Evolutionary conservation across 148 eudicot species (phyloP).

Genomic region (Suaeda aralocaspica): DNA sequence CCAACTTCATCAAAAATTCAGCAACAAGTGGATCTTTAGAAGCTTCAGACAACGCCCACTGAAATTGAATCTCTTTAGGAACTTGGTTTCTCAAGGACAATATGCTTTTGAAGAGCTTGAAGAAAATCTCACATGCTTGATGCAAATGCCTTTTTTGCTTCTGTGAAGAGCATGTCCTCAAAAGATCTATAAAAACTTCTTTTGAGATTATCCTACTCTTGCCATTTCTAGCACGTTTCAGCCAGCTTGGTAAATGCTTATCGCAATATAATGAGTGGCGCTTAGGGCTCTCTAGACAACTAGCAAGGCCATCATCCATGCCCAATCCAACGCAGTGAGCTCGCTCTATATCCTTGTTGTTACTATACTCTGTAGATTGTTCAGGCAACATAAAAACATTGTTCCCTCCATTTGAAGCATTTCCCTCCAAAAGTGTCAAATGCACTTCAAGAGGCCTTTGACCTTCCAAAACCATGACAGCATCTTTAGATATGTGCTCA

Average conservation of each 20-base stretch:
- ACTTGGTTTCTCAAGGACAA: conserved; percentile 75
- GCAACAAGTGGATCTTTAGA: conserved; percentile 69
- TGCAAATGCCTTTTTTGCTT: conserved; percentile 68
- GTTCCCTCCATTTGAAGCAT: conserved; percentile 25
- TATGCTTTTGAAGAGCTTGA: conserved; percentile 74
- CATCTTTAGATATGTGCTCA: conserved; percentile 37
- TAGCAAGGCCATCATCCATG: conserved; percentile 33
- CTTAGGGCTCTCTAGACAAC: conserved; percentile 66
- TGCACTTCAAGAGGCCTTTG: conserved; percentile 43
- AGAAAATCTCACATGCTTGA: conserved; percentile 91
- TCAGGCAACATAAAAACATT: conserved; percentile 27
- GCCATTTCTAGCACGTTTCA: conserved; percentile 97
- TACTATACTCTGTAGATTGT: conserved; percentile 21
- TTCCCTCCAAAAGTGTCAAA: conserved; percentile 33
- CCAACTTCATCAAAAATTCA: conserved; percentile 61
- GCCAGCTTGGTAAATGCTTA: conserved; percentile 94
- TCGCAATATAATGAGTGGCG: conserved; percentile 76
- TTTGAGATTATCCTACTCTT: conserved; percentile 90
- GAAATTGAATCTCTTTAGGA: conserved; percentile 84
- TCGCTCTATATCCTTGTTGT: conserved; percentile 27
- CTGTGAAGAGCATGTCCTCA: conserved; percentile 55
- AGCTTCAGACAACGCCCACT: conserved; percentile 91
- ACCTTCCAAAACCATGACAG: conserved; percentile 36
- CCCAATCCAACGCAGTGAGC: conserved; percentile 64
- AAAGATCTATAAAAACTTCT: conserved; percentile 79